phyloP scores from a whole-genome alignment of 2,329 filamentous ascomycete species.

The Cordyceps pruinosa region DNA sequence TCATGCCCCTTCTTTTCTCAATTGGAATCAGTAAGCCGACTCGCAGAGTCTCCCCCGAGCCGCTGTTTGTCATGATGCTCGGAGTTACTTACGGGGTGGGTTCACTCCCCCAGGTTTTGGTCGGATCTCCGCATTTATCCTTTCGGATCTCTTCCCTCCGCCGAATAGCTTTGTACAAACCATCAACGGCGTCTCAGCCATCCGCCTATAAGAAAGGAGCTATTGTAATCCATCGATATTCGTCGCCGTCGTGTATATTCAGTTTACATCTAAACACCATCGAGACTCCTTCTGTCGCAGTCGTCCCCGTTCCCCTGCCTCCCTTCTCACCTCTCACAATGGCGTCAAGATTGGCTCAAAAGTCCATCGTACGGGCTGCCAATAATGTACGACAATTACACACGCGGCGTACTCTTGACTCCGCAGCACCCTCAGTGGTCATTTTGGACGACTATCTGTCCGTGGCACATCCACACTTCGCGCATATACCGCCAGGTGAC shows the following conservation, averaged over 20 bases:
- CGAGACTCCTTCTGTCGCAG: neutral
- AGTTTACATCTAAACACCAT: neutral
- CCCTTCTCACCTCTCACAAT: neutral
- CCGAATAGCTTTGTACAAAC: neutral
- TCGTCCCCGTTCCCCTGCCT: neutral
- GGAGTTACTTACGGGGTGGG: neutral
- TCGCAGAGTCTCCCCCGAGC: neutral
- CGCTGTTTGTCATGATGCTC: neutral
- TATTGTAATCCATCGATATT: neutral
- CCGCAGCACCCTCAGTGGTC: constrained; percentile 33
- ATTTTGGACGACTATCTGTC: constrained; percentile 67
- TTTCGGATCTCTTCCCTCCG: neutral
- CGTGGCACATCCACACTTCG: constrained; percentile 50
- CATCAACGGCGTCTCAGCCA: neutral
- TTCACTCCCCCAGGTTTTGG: neutral
- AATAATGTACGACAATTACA: neutral
- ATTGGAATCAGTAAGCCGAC: neutral
- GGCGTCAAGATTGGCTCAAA: neutral
- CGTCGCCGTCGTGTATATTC: neutral
- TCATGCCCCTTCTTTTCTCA: neutral
- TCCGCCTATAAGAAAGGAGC: neutral
- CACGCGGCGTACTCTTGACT: neutral
- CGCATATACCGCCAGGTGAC: constrained; percentile 33
- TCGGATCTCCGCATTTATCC: constrained; percentile 4
- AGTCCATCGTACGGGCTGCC: neutral